Conservation (phyloP, 108 stramenopile genomes). For the Seminavis robusta region DNA sequence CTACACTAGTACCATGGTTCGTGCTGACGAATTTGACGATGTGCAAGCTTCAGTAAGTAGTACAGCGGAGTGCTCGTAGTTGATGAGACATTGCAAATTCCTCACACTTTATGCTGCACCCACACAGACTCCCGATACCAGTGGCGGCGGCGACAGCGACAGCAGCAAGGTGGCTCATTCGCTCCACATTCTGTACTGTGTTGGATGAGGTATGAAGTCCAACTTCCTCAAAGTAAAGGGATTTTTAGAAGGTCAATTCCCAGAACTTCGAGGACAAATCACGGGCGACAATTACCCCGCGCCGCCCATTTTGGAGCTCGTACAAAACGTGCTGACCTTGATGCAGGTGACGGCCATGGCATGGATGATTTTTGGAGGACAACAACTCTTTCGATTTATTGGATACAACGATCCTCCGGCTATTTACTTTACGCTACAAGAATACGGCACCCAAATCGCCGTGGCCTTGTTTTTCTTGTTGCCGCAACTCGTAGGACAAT, state of each 20-base stretch:
- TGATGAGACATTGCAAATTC: too few species aligned
- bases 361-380: constrained; percentile 47
- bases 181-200: constrained; percentile 46
- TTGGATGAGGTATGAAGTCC: constrained; percentile 80
- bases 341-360: constrained; percentile 45
- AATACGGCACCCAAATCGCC: constrained; percentile 47
- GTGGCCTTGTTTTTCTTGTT: constrained; percentile 54
- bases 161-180: constrained; percentile 20
- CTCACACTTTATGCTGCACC: too few species aligned
- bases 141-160: too few species aligned
- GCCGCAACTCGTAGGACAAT: constrained; percentile 44
- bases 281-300: constrained; percentile 65
- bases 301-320: constrained; percentile 40
- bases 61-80: too few species aligned
- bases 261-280: constrained; percentile 53
- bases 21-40: too few species aligned
- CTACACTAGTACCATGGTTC: too few species aligned
- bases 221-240: constrained; percentile 69
- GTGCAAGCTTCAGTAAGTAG: too few species aligned
- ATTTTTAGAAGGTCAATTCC: constrained; percentile 66
- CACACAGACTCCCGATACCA: too few species aligned
- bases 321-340: constrained; percentile 25
- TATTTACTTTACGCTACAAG: constrained; percentile 31
- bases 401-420: constrained; percentile 25
- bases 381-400: constrained; percentile 38